Percentiles rank a stretch among this genome's conserved stretches.
These are phyloP conservation scores for Colletotrichum kahawae DNA, from an alignment of 2,329 filamentous ascomycete species.

Conservation along the genomic window DNA sequence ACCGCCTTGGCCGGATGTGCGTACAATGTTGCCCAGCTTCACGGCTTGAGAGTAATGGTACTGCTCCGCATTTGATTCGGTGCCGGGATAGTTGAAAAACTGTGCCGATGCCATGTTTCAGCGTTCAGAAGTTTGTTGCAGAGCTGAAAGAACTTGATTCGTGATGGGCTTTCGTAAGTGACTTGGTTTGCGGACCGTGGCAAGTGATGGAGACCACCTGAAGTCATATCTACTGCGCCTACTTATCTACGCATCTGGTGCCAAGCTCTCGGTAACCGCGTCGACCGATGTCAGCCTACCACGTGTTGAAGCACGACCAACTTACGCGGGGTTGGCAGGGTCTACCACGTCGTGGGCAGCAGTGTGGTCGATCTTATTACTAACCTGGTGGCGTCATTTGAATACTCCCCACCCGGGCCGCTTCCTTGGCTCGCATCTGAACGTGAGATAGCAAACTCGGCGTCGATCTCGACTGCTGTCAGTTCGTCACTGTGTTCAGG, in stretches of 20 bases:
- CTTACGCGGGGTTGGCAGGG: background rate
- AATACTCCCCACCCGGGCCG: background rate
- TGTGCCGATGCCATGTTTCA: background rate
- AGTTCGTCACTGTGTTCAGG: background rate
- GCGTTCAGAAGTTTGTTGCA: background rate
- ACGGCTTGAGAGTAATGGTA: constrained; percentile 32
- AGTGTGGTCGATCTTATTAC: background rate
- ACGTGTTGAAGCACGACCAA: background rate
- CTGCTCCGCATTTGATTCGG: constrained; percentile 25
- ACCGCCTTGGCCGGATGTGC: constrained; percentile 31
- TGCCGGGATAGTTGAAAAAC: constrained; percentile 23
- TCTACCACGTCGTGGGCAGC: background rate
- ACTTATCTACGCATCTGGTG: background rate
- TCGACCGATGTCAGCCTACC: background rate
- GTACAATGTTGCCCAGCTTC: constrained; percentile 28
- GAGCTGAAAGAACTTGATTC: background rate
- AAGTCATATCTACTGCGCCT: background rate
- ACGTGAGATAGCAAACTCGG: background rate
- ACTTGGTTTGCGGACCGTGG: background rate
- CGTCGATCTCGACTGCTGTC: background rate
- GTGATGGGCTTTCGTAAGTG: background rate
- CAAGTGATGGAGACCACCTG: background rate
- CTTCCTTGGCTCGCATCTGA: background rate
- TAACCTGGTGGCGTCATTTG: background rate
- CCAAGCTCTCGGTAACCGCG: background rate